These are phyloP conservation scores for Camellia lanceoleosa DNA, from an alignment of 148 eudicot genomes.

Conservation along the genomic window DNA sequence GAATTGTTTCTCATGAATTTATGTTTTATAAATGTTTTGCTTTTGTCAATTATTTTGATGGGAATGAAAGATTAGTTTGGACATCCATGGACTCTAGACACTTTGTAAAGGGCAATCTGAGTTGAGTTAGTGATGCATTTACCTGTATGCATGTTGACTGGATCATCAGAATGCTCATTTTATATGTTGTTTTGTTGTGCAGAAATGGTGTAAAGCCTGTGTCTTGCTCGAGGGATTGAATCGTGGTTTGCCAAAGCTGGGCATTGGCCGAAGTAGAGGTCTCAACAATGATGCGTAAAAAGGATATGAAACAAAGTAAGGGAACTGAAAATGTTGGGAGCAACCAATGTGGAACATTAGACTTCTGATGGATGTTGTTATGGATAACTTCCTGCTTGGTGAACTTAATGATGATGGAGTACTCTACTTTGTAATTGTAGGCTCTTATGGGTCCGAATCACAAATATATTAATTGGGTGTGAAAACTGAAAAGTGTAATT, in stretches of 20 bases:
- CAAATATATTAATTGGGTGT: too few species aligned
- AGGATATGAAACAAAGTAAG: conserved; percentile 33
- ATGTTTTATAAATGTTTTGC: neutral
- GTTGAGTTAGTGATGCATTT: neutral
- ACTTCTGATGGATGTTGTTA: conserved; percentile 46
- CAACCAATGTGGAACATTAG: conserved; percentile 80
- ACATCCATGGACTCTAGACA: neutral
- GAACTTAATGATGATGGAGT: neutral
- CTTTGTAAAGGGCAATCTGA: neutral
- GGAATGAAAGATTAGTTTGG: neutral
- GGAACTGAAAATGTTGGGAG: conserved; percentile 57
- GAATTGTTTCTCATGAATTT: neutral
- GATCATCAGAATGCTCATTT: neutral
- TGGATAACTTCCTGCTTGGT: neutral
- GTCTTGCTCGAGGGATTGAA: conserved; percentile 88
- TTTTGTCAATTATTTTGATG: neutral
- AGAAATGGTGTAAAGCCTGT: conserved; percentile 99
- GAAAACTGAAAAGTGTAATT: too few species aligned
- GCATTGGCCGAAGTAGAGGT: conserved; percentile 74
- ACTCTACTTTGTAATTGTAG: too few species aligned
- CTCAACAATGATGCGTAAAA: conserved; percentile 27
- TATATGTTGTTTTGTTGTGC: conserved; percentile 19
- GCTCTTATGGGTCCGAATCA: too few species aligned
- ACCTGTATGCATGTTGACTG: too few species aligned
- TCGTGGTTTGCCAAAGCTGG: conserved; percentile 91